Evolutionary conservation across 306 rosid species (phyloP), one percentile per base, ranked within the genome.

Genomic region (Phaseolus lunatus): DNA sequence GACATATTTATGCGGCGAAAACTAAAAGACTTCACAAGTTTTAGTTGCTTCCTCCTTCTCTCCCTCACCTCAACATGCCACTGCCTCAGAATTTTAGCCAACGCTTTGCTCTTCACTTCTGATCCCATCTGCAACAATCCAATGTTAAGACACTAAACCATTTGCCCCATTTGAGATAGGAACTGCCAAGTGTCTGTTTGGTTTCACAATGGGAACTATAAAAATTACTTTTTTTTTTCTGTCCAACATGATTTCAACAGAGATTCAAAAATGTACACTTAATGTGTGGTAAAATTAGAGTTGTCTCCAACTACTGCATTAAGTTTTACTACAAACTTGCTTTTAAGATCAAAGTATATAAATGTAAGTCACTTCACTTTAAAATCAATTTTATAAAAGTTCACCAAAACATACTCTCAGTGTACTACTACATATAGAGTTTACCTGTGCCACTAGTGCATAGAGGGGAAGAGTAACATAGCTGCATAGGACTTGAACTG

Each of bases 31-130:
- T 39, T 39, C 0, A 29, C 47, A 16, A 39, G 24, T 37, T 53
- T 20, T 23, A 56, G 67, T 56, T 23, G 54, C 24, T 39, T 72
- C 54, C n/a, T 56, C 41, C 41, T 56, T 22, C 67, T 72, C 67
- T 39, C 67, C 54, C 77, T 73, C 31, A 58, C 70, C 45, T 73
- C 68, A 58, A 5, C 69, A 73, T 73, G 78, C 58, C 58, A 74
- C 14, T 74, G 58, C 31, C n/a, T 61, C 64, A 77, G 20, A 37
- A 67, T 24, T 10, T 53, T 35, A 66, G 47, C 74, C 80, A 48
- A 79, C 4, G 57, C 49, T 69, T 69, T 69, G 50, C 69, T 27
- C 76, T 29, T 78, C 49, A 78, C 52, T 18, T 26, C 20, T 77
- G 59, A 77, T 23, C 67, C 73, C 62, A 65, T 76, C 66, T 37